Base-by-base conservation (phyloP, 1,284 basidiomycete species). In the Chalciporus sp. region DNA sequence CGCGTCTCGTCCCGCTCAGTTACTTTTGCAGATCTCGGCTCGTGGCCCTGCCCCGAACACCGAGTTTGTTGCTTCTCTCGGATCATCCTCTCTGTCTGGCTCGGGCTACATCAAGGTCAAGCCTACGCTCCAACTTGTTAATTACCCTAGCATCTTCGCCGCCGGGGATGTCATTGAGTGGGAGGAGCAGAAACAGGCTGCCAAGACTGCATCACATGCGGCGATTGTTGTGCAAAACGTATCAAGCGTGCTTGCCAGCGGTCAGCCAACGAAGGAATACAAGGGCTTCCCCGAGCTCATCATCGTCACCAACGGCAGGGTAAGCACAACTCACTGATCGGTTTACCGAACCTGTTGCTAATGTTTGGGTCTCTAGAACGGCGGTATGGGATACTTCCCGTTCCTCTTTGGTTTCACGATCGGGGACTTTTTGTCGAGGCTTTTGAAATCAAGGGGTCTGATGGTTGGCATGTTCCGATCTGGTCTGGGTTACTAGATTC, bases 131-230 rank as follows among this genome's bases (percentile, higher is more conserved):
- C 82, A 85, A 61, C 61, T 86, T 5, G 59, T 61, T 16, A 67
- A 66, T 1, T 70, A 83, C 63, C 67, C 77, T 0, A 73, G 74
- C 45, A 78, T 86, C 20, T 86, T 85, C 61, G 84, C 83, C 0
- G 72, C 70, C 4, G 85, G 85, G 9, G 85, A 87, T 62, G 75
- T 82, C 47, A 77, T 83, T 49, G 79, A 83, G 27, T 81, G 78
- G 77, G 47, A 72, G 0, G 85, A 87, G 67, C 79, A 83, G 61
- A 86, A 86, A 61, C 82, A 83, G 60, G 72, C 76, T 0, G 73
- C 72, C 12, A 87, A 87, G 63, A 68, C 69, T 1, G 16, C 49
- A 3, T 67, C 61, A 4, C 85, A 86, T 57, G 73, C 74, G 2
- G 58, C 61, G 0, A 67, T 83, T 31, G 72, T 79, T 37, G 70